phyloP scores from a whole-genome alignment of 768 basidiomycete species.

The Panaeolus papilionaceus region DNA sequence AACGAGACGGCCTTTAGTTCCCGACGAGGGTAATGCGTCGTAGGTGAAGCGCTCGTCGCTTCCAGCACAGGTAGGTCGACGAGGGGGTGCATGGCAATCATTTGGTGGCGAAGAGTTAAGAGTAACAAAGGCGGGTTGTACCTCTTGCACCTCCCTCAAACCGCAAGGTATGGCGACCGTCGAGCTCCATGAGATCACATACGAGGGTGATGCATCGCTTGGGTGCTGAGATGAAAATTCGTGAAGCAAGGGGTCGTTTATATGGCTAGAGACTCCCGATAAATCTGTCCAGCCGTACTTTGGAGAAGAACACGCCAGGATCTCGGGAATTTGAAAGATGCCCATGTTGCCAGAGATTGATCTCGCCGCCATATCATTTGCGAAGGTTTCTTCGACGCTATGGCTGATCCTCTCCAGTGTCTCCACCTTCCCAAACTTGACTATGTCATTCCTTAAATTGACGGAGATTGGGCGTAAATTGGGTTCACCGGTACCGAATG shows the following conservation, averaged over 20 bases:
- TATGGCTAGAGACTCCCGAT: neutral
- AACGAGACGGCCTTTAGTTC: neutral
- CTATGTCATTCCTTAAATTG: neutral
- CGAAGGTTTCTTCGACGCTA: neutral
- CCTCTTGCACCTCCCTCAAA: neutral
- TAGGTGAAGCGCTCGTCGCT: neutral
- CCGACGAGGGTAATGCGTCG: neutral
- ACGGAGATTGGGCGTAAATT: neutral
- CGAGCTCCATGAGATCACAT: neutral
- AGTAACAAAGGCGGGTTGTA: neutral
- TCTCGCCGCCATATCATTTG: neutral
- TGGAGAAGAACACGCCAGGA: neutral
- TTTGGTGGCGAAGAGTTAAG: neutral
- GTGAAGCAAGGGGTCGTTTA: neutral
- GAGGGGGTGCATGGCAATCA: neutral
- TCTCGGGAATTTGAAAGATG: conserved; percentile 2
- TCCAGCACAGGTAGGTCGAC: neutral
- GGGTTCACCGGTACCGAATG: neutral
- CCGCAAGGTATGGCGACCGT: neutral
- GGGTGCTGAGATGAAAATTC: neutral
- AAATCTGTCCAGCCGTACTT: neutral
- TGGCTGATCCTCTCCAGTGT: neutral
- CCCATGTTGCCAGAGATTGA: neutral
- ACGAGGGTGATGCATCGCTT: neutral
- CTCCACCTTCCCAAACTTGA: neutral